Evolutionary conservation across 805 yeast species (phyloP).

Genomic region (Yarrowia deformans): DNA sequence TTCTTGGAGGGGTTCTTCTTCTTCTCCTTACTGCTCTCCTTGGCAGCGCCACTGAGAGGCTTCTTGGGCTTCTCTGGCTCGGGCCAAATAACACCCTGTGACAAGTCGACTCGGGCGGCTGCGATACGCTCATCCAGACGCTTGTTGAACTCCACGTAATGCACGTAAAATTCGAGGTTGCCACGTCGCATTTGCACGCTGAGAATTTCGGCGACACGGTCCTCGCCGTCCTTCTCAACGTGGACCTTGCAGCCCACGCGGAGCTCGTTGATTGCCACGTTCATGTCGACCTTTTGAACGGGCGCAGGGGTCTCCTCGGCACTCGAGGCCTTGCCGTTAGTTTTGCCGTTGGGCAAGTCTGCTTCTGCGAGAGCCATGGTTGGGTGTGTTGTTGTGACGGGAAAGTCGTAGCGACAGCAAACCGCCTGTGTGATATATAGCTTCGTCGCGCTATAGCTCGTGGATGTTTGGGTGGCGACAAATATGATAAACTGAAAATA

Average conservation of each 20-base stretch:
- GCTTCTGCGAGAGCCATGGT: slow-evolving; percentile 35
- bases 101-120: slow-evolving; percentile 71
- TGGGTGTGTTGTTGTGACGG: background rate
- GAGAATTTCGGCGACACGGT: slow-evolving; percentile 82
- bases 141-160: slow-evolving; percentile 92
- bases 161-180: slow-evolving; percentile 84
- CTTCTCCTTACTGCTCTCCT: slow-evolving; percentile 46
- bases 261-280: slow-evolving; percentile 54
- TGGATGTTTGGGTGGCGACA: slow-evolving; percentile 18
- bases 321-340: slow-evolving; percentile 34
- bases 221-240: slow-evolving; percentile 81
- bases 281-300: slow-evolving; percentile 32
- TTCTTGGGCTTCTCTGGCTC: slow-evolving; percentile 61
- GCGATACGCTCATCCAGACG: slow-evolving; percentile 96
- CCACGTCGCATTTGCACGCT: slow-evolving; percentile 79
- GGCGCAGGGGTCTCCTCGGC: slow-evolving; percentile 32
- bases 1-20: slow-evolving; percentile 43
- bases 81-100: slow-evolving; percentile 75
- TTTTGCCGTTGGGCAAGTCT: slow-evolving; percentile 31
- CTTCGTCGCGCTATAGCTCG: slow-evolving; percentile 17
- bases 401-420: background rate
- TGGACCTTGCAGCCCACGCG: slow-evolving; percentile 76
- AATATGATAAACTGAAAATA: slow-evolving; percentile 17
- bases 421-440: slow-evolving; percentile 1
- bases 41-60: slow-evolving; percentile 49